Evolutionary conservation across 371 early-diverging fungal genomes (phyloP).

Genomic region (Mucor saturninus): DNA sequence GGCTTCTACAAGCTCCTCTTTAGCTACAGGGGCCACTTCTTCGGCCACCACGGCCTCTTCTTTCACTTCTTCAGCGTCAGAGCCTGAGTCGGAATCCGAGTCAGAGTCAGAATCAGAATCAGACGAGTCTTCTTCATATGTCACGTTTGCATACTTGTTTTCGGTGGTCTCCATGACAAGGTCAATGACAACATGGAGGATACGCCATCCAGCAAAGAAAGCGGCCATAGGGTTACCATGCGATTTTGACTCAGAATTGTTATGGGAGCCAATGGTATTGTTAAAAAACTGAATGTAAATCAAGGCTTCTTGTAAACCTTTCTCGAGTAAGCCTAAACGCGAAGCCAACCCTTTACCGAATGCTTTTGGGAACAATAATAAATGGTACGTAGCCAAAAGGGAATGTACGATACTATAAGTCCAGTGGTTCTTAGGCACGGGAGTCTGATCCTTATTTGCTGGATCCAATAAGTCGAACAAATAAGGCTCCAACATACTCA

Average conservation of each 20-base stretch:
- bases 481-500: slow-evolving; percentile 51
- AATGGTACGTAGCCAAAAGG: slow-evolving; percentile 45
- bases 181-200: slow-evolving; percentile 35
- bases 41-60: background rate
- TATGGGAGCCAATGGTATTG: slow-evolving; percentile 18
- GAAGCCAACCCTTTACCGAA: slow-evolving; percentile 52
- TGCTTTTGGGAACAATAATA: slow-evolving; percentile 39
- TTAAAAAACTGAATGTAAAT: slow-evolving; percentile 39
- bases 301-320: slow-evolving; percentile 44
- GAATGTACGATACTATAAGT: slow-evolving; percentile 41
- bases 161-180: slow-evolving; percentile 33
- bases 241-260: slow-evolving; percentile 2
- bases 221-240: slow-evolving; percentile 47
- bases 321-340: slow-evolving; percentile 34
- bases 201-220: slow-evolving; percentile 52
- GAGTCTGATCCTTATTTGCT: slow-evolving; percentile 17
- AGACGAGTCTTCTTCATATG: slow-evolving; percentile 11
- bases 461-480: slow-evolving; percentile 34
- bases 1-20: background rate
- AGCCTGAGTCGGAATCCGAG: slow-evolving; percentile 6
- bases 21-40: background rate
- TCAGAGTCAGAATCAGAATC: slow-evolving; percentile 13
- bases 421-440: slow-evolving; percentile 47
- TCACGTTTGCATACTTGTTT: slow-evolving; percentile 28
- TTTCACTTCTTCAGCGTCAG: background rate